Percentiles rank a stretch among this genome's conserved stretches.
Evolutionary conservation across 1,139 yeast species (phyloP).

Genomic region (Arxiozyma bovina): DNA sequence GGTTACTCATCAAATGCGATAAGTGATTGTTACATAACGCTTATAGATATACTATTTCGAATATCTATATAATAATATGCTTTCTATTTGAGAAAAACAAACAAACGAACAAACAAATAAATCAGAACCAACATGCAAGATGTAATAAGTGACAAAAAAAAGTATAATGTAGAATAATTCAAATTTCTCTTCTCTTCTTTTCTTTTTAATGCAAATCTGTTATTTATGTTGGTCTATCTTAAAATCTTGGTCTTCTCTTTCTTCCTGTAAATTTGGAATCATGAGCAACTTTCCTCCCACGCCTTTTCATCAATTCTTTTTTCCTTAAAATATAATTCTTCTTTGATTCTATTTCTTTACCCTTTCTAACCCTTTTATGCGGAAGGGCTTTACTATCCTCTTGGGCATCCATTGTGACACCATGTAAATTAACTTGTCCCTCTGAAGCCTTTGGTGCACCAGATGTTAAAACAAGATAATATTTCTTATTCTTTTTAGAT

Average conservation of each 20-base stretch:
- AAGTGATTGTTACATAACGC: too few relatives aligned
- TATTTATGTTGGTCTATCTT: constrained; percentile 4
- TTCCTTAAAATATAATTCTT: constrained; percentile 81
- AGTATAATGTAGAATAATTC: background rate
- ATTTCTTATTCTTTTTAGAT: constrained; percentile 81
- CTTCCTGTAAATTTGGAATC: constrained; percentile 93
- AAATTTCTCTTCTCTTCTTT: background rate
- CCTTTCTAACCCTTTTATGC: constrained; percentile 39
- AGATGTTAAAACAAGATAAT: constrained; percentile 81
- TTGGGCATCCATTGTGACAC: constrained; percentile 67
- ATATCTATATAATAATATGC: background rate
- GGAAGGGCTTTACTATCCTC: constrained; percentile 35
- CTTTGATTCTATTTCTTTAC: constrained; percentile 58
- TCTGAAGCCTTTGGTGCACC: constrained; percentile 46
- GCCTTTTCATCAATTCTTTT: constrained; percentile 85
- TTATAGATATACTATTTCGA: too few relatives aligned
- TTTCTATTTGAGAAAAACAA: background rate
- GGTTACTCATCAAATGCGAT: background rate
- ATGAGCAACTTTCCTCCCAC: constrained; percentile 82
- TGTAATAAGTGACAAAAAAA: background rate
- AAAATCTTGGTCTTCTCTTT: constrained; percentile 81
- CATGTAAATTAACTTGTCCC: constrained; percentile 48
- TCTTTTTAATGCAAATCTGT: too few relatives aligned
- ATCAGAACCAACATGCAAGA: too few relatives aligned
- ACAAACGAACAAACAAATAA: too few relatives aligned